phyloP scores from a whole-genome alignment of 2,329 filamentous ascomycete species.

The Sclerotiophoma versabilis region DNA sequence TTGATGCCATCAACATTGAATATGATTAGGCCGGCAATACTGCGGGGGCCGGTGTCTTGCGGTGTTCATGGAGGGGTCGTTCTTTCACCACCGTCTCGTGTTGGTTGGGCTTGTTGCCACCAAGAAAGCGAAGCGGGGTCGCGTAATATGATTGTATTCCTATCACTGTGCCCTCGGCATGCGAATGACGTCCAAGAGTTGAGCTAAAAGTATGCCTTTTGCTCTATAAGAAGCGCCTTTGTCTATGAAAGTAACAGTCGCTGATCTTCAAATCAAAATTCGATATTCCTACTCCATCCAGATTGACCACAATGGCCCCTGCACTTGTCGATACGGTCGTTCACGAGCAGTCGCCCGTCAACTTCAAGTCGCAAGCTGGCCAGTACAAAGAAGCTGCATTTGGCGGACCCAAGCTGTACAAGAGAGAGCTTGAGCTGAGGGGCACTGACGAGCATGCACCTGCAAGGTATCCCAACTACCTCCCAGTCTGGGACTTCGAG shows the following conservation, averaged over 20 bases:
- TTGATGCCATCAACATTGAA: conserved; percentile 35
- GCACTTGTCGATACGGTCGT: conserved; percentile 49
- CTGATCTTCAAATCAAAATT: conserved; percentile 1
- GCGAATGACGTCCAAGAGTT: conserved; percentile 6
- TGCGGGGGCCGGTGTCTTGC: conserved; percentile 8
- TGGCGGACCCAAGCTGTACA: conserved; percentile 52
- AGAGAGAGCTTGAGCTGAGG: conserved; percentile 61
- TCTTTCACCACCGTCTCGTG: conserved; percentile 7
- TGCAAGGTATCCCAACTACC: conserved; percentile 73
- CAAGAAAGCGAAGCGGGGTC: conserved; percentile 22
- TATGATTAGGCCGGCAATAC: conserved; percentile 32
- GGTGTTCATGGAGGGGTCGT: conserved; percentile 16
- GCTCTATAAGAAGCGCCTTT: conserved; percentile 22
- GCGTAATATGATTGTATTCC: conserved; percentile 7
- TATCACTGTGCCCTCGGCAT: conserved; percentile 2
- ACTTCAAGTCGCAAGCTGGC: conserved; percentile 45
- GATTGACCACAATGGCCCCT: conserved; percentile 49
- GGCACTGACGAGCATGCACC: conserved; percentile 62
- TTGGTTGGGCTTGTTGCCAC: conserved; percentile 14
- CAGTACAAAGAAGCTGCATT: conserved; percentile 54
- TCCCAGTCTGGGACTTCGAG: conserved; percentile 74
- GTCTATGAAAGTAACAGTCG: not conserved
- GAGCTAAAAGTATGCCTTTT: not conserved
- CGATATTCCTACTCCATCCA: not conserved
- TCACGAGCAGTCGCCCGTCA: conserved; percentile 28